Conservation (phyloP, 2,329 filamentous ascomycete genomes). For the Aspergillus brunneoviolaceus region DNA sequence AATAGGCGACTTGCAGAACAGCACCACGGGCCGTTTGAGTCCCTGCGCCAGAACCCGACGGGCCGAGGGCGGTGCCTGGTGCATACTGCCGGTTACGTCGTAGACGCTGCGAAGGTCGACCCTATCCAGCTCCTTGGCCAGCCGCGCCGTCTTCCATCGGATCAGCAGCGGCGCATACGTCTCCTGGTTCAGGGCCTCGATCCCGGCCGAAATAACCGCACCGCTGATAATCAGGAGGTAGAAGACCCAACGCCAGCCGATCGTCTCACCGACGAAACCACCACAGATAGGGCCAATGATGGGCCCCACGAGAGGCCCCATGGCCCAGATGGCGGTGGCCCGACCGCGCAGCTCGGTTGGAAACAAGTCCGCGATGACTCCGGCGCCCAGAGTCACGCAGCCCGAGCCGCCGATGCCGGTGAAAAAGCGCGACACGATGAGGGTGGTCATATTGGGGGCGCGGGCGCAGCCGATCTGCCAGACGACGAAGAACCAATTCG, state of each 20-base stretch:
- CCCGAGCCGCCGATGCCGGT: constrained; percentile 47
- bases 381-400: constrained; percentile 45
- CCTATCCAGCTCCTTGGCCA: constrained; percentile 23
- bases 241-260: constrained; percentile 51
- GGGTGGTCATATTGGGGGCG: constrained; percentile 55
- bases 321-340: constrained; percentile 45
- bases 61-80: constrained; percentile 20
- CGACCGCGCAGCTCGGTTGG: constrained; percentile 42
- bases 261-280: constrained; percentile 41
- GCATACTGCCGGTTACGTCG: constrained; percentile 8
- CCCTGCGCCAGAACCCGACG: constrained; percentile 43
- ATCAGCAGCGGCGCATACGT: constrained; percentile 29
- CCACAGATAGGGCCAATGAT: constrained; percentile 38
- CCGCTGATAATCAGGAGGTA: constrained; percentile 45
- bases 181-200: constrained; percentile 24
- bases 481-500: constrained; percentile 57
- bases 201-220: constrained; percentile 29
- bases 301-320: constrained; percentile 38
- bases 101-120: constrained; percentile 26
- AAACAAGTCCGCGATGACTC: constrained; percentile 49
- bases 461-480: constrained; percentile 64
- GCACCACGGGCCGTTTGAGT: constrained; percentile 49
- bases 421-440: constrained; percentile 65
- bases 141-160: constrained; percentile 23
- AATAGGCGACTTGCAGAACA: constrained; percentile 55